phyloP scores from a whole-genome alignment of 306 rosid species.

The Lathyrus tuberosus region DNA sequence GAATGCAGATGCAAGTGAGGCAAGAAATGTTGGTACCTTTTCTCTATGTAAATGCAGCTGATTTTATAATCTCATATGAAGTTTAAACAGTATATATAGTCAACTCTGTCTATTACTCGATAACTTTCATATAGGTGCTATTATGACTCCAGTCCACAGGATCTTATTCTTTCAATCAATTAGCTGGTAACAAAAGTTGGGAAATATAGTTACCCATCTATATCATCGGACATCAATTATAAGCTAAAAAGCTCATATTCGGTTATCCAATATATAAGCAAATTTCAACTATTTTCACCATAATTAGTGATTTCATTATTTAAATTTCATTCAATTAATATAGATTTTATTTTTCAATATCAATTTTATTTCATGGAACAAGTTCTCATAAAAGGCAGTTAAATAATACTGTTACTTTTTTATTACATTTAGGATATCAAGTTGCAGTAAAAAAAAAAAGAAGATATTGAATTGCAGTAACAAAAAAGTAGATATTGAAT shows the following conservation, averaged over 20 bases:
- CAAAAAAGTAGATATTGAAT: neutral
- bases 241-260: neutral
- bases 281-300: neutral
- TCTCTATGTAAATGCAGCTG: slow-evolving; percentile 25
- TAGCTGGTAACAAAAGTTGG: slow-evolving; percentile 11
- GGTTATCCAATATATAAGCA: neutral
- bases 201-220: neutral
- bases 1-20: slow-evolving; percentile 63
- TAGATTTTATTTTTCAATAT: neutral
- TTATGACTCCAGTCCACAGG: neutral
- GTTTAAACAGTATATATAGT: slow-evolving; percentile 25
- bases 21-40: slow-evolving; percentile 70
- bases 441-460: neutral
- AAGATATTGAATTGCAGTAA: neutral
- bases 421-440: neutral
- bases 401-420: neutral
- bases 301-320: neutral
- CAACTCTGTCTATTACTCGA: slow-evolving; percentile 17
- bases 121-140: slow-evolving; percentile 14
- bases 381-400: neutral
- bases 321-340: neutral
- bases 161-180: neutral
- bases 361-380: neutral
- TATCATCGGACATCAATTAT: neutral
- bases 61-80: slow-evolving; percentile 18